These are phyloP conservation scores for Tieghemostelium lacteum DNA, from an alignment of 78 protist genomes.

Conservation along the genomic window DNA sequence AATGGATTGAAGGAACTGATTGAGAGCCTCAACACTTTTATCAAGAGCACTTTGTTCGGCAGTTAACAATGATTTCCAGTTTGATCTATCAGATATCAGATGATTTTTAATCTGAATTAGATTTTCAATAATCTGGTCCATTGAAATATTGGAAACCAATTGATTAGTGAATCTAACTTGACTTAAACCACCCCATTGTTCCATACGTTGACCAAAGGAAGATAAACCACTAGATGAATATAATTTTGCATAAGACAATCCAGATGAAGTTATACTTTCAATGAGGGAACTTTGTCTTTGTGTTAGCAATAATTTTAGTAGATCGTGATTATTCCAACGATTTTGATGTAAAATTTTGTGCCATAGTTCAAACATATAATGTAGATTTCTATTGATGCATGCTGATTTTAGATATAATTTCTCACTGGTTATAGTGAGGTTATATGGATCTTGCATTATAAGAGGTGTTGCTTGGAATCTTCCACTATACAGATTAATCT, in stretches of 20 bases:
- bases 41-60: conserved; percentile 17
- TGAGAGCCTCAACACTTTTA: no score
- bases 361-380: conserved; percentile 50
- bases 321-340: conserved; percentile 64
- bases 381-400: conserved; percentile 19
- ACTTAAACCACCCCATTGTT: conserved; percentile 42
- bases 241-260: conserved; percentile 48
- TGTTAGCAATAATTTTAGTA: conserved; percentile 24
- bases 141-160: conserved; percentile 2
- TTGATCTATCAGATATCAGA: conserved; percentile 23
- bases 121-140: background rate
- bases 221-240: conserved; percentile 4
- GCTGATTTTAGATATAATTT: conserved; percentile 26
- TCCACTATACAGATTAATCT: conserved; percentile 48
- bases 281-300: conserved; percentile 56
- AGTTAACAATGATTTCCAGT: conserved; percentile 27
- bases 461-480: conserved; percentile 35
- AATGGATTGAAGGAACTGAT: no score
- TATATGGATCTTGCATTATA: conserved; percentile 4
- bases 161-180: conserved; percentile 50
- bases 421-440: background rate
- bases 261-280: conserved; percentile 47
- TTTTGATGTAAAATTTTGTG: conserved; percentile 26
- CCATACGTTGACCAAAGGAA: background rate
- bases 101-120: conserved; percentile 18